Conservation (phyloP, 805 yeast genomes). For the Pichia membranifaciens region DNA sequence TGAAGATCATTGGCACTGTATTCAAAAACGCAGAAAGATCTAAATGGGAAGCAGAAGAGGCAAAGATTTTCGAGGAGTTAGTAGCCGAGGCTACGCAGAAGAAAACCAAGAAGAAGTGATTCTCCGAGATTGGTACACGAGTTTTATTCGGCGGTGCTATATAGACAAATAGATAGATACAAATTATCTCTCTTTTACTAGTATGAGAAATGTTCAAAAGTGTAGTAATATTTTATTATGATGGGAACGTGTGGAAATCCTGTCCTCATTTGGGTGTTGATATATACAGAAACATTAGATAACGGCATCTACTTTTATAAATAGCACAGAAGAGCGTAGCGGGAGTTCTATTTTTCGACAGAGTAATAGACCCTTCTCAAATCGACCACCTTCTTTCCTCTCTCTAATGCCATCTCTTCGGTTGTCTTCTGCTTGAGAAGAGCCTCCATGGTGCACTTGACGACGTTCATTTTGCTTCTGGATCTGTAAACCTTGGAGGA, state of each 20-base stretch:
- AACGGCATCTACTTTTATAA: too few species aligned
- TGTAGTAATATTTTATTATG: too few species aligned
- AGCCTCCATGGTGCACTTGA: constrained; percentile 85
- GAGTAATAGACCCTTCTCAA: constrained; percentile 81
- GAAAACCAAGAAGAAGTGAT: constrained; percentile 44
- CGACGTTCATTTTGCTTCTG: constrained; percentile 91
- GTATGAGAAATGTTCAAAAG: too few species aligned
- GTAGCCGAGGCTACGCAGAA: constrained; percentile 77
- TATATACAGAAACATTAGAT: too few species aligned
- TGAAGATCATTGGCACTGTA: constrained; percentile 63
- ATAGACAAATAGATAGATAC: too few species aligned
- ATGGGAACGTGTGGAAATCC: too few species aligned
- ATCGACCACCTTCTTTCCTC: constrained; percentile 95
- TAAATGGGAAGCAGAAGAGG: constrained; percentile 88
- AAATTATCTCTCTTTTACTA: neutral
- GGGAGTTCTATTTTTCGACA: constrained; percentile 21
- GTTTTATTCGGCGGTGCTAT: too few species aligned
- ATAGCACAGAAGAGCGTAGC: constrained; percentile 14
- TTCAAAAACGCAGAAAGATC: constrained; percentile 67
- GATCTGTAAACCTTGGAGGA: constrained; percentile 89
- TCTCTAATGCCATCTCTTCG: constrained; percentile 80
- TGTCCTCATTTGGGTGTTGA: too few species aligned
- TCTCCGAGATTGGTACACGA: too few species aligned
- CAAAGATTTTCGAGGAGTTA: constrained; percentile 82
- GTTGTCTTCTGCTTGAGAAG: constrained; percentile 69